These are phyloP conservation scores for Isoetes engelmannii DNA, from an alignment of 83 land plant genomes.

Conservation along the genomic window DNA sequence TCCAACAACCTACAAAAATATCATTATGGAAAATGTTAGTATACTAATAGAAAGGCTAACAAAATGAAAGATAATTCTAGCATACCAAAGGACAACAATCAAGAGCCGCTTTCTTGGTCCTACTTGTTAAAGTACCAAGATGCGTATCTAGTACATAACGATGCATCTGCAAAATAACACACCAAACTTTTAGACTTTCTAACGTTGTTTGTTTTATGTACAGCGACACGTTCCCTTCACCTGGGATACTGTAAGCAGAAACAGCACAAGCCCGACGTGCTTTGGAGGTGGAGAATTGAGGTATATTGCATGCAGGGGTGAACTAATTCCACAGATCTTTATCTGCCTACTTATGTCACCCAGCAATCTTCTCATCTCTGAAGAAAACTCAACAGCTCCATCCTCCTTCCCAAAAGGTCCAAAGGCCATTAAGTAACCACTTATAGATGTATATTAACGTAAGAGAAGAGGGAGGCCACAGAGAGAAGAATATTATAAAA, in stretches of 20 bases:
- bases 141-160: conserved; percentile 47
- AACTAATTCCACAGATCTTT: conserved; percentile 34
- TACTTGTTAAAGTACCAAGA: conserved; percentile 44
- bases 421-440: background rate
- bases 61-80: background rate
- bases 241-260: conserved; percentile 41
- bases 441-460: conserved; percentile 1
- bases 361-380: conserved; percentile 10
- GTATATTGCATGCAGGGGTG: conserved; percentile 32
- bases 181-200: background rate
- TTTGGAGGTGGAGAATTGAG: conserved; percentile 31
- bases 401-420: background rate
- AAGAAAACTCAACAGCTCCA: conserved; percentile 1
- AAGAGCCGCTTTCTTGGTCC: conserved; percentile 37
- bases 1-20: conserved; percentile 34
- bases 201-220: background rate
- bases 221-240: background rate
- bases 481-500: conserved; percentile 4
- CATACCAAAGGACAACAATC: conserved; percentile 47
- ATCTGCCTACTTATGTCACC: conserved; percentile 30
- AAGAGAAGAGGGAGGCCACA: conserved; percentile 4
- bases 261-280: conserved; percentile 30
- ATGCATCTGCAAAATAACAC: conserved; percentile 26
- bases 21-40: background rate
- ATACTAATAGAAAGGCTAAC: background rate